Percentiles rank a stretch among this genome's conserved stretches.
Conservation (phyloP, 2,329 filamentous ascomycete genomes). For the Colletotrichum caudatum region DNA sequence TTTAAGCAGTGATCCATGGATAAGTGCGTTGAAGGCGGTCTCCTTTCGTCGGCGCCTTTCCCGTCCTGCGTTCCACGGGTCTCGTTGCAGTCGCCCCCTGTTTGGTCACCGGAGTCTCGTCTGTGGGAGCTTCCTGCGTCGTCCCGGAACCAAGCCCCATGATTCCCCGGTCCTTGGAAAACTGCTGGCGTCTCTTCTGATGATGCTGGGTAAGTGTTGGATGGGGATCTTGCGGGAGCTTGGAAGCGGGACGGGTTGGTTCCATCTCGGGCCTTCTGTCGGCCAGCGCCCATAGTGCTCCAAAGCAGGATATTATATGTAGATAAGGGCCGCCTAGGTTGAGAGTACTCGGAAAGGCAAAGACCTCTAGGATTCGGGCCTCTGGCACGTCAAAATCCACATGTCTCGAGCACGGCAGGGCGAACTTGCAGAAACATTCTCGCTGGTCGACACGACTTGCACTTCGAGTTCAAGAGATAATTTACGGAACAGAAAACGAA, state of each 20-base stretch:
- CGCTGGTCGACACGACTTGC: background rate
- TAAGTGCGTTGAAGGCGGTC: too few species aligned
- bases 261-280: background rate
- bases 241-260: background rate
- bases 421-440: too few species aligned
- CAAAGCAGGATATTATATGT: too few species aligned
- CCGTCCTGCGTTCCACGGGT: background rate
- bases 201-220: too few species aligned
- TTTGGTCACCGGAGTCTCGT: too few species aligned
- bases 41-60: background rate
- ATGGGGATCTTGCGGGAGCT: too few species aligned
- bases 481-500: background rate
- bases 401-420: background rate
- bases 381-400: background rate
- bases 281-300: background rate
- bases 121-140: too few species aligned
- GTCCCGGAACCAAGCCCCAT: too few species aligned
- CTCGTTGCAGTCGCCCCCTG: background rate
- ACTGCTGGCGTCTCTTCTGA: background rate
- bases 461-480: background rate
- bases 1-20: background rate
- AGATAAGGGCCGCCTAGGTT: too few species aligned
- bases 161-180: background rate
- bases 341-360: background rate
- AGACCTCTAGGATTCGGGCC: background rate